Evolutionary conservation across 768 basidiomycete genomes (phyloP), one percentile per base, ranked within the genome.

Genomic region (Crucibulum laeve): DNA sequence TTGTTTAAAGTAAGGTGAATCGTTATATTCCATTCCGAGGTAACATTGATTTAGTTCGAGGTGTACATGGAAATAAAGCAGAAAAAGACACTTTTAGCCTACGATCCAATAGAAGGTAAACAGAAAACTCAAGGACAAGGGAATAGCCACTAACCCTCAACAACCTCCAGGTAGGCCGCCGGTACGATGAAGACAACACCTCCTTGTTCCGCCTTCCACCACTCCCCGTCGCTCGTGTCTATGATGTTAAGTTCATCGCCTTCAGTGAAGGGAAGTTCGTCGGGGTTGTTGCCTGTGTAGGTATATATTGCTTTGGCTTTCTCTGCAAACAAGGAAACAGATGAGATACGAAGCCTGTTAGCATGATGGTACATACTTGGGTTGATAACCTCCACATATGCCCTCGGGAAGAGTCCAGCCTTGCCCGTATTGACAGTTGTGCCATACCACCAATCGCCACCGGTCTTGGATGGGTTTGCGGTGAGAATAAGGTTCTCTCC

Each of bases 191-290:
- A 89, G 41, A 96, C 82, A 48, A 83, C 64, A 17, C 95, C 95
- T 38, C 77, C 81, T 56, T 79, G 77, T 67, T 97, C 94, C 28
- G 85, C 87, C 70, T 94, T 97, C 91, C 91, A 98, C 96, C 96
- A 98, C 54, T 90, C 88, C 41, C 69, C 73, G 52, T 97, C 96
- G 42, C 76, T 76, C 37, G 65, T 77, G 57, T 99, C 96, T 45
- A 97, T 76, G 49, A 99, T 81, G 5, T 71, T 71, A 28, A 97
- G 65, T 25, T 65, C 59, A 44, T 95, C 89, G 46, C 89, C 92
- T 64, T 91, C 91, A 5, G 65, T 65, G 58, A 97, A 90, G 1
- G 88, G 71, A n/a, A 94, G 70, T 58, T 97, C 93, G 52, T 97
- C 93, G 13, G 79, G 55, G 47, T 78, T 84, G 33, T 63, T 61